Evolutionary conservation across 2,329 filamentous ascomycete species (phyloP).

Genomic region (Talaromyces sp.): DNA sequence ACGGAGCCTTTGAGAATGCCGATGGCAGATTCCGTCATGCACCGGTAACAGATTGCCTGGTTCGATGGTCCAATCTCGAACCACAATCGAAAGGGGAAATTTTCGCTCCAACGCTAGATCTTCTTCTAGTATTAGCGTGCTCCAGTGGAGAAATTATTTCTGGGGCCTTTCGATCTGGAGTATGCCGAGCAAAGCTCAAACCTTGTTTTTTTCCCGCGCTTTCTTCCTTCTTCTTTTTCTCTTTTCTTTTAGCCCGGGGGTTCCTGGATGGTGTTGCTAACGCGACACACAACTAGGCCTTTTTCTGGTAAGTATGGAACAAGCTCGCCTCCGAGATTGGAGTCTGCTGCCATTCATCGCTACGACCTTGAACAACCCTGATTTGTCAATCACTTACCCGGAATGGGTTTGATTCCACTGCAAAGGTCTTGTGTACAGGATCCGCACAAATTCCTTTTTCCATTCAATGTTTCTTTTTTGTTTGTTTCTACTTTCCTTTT

Average conservation of each 20-base stretch:
- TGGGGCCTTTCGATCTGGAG: slow-evolving; percentile 17
- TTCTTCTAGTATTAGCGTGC: background rate
- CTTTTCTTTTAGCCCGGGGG: slow-evolving; percentile 3
- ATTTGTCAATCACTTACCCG: slow-evolving; percentile 9
- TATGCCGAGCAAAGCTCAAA: slow-evolving; percentile 12
- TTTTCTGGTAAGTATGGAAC: slow-evolving; percentile 11
- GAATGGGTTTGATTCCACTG: background rate
- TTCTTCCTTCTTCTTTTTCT: background rate
- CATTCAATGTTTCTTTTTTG: too few species aligned
- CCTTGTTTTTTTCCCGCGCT: slow-evolving; percentile 2
- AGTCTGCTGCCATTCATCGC: slow-evolving; percentile 11
- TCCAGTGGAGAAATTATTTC: slow-evolving; percentile 9
- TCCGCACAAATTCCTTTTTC: too few species aligned
- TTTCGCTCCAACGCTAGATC: too few species aligned
- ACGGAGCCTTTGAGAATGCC: slow-evolving; percentile 1
- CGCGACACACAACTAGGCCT: background rate
- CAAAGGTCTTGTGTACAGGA: slow-evolving; percentile 1
- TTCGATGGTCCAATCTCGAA: slow-evolving; percentile 1
- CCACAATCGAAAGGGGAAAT: background rate
- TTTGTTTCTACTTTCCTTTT: too few species aligned
- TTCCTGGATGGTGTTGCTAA: background rate
- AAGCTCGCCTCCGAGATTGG: slow-evolving; percentile 4
- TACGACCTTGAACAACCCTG: slow-evolving; percentile 21
- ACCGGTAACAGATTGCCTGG: background rate
- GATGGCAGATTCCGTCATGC: background rate